A percentile compares a stretch with the other conserved stretches of the same genome.
Conservation (phyloP, 1,284 basidiomycete genomes). For the Malassezia vespertilionis region DNA sequence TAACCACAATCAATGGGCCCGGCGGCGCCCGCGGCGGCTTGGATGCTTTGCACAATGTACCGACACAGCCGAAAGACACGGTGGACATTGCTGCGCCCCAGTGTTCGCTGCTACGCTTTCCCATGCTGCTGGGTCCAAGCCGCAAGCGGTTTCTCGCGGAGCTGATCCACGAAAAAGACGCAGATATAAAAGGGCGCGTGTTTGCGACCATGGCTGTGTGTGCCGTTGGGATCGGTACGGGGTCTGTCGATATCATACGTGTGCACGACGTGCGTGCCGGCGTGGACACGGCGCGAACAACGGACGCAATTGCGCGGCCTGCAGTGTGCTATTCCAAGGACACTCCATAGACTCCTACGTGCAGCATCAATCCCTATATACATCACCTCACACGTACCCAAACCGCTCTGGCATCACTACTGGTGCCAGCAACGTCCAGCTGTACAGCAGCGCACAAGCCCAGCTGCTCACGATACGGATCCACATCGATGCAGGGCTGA, state of each 20-base stretch:
- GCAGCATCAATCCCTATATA: no score
- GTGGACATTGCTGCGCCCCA: slow-evolving; percentile 10
- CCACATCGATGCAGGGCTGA: slow-evolving; percentile 96
- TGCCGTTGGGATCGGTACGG: slow-evolving; percentile 62
- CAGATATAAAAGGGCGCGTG: slow-evolving; percentile 52
- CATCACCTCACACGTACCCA: not conserved
- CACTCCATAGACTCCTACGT: no score
- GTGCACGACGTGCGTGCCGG: slow-evolving; percentile 74
- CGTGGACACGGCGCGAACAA: slow-evolving; percentile 55
- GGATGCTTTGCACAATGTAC: no score
- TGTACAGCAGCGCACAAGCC: slow-evolving; percentile 33
- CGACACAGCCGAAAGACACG: no score
- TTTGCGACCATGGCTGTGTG: slow-evolving; percentile 75
- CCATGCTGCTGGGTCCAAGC: slow-evolving; percentile 34
- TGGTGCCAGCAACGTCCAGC: slow-evolving; percentile 16
- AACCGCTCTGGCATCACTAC: slow-evolving; percentile 11
- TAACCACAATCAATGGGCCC: slow-evolving; percentile 11
- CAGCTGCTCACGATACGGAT: slow-evolving; percentile 89
- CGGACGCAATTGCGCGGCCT: slow-evolving; percentile 50
- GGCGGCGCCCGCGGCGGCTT: not conserved
- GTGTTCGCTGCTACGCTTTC: slow-evolving; percentile 22
- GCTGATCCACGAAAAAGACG: slow-evolving; percentile 20
- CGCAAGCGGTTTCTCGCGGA: slow-evolving; percentile 41
- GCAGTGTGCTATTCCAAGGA: no score
- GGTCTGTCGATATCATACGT: slow-evolving; percentile 60